Evolutionary conservation across 2,329 filamentous ascomycete species (phyloP).

Genomic region (Pseudocercospora fijiensis): DNA sequence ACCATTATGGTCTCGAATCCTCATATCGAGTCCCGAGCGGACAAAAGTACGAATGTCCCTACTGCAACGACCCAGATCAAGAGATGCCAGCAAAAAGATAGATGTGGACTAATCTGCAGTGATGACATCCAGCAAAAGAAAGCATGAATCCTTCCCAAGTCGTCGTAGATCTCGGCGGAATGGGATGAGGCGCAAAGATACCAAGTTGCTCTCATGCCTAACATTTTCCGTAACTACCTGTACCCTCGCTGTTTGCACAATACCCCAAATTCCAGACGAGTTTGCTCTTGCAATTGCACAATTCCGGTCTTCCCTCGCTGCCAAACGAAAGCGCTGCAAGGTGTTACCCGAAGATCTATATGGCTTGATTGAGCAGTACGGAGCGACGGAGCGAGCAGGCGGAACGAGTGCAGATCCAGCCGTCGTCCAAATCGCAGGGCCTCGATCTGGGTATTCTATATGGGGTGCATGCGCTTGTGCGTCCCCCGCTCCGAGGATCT

Average conservation of each 20-base stretch:
- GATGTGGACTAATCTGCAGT: background rate
- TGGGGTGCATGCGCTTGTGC: constrained; percentile 2
- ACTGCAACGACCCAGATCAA: background rate
- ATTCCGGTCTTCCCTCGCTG: background rate
- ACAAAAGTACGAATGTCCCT: background rate
- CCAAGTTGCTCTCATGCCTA: too few relatives aligned
- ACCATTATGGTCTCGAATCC: background rate
- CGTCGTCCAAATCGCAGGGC: background rate
- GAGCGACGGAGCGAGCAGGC: constrained; percentile 4
- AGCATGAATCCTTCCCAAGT: too few relatives aligned
- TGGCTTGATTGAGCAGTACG: background rate
- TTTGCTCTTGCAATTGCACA: background rate
- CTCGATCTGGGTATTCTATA: background rate
- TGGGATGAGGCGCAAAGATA: background rate
- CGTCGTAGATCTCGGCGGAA: background rate
- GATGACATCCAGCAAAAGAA: background rate
- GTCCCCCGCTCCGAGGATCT: background rate
- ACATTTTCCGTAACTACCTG: too few relatives aligned
- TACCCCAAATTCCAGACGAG: too few relatives aligned
- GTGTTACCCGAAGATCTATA: background rate
- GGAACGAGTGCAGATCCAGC: constrained; percentile 14
- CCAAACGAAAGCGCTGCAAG: background rate
- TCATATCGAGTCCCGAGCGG: too few relatives aligned
- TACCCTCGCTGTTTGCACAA: too few relatives aligned
- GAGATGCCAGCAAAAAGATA: background rate